phyloP scores from a whole-genome alignment of 768 basidiomycete genomes.

The Rhizopogon sp. region DNA sequence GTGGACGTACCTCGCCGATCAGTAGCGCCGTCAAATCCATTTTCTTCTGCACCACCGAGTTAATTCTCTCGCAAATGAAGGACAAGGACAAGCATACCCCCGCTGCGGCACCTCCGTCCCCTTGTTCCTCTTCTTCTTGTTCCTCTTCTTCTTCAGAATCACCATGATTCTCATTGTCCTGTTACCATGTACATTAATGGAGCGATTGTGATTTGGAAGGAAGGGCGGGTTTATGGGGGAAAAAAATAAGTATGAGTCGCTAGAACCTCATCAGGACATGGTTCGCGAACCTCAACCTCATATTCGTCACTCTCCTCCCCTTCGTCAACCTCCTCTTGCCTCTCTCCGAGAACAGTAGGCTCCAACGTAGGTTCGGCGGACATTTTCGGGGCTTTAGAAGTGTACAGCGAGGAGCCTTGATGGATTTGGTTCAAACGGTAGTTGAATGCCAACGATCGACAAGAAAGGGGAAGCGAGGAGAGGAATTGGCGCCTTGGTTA shows the following conservation, averaged over 20 bases:
- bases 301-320: conserved; percentile 26
- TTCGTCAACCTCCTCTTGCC: conserved; percentile 6
- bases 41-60: conserved; percentile 6
- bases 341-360: conserved; percentile 3
- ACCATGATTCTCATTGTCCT: conserved; percentile 2
- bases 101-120: background rate
- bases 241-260: background rate
- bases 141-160: conserved; percentile 1
- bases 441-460: conserved; percentile 3
- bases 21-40: conserved; percentile 21
- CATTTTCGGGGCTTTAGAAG: conserved; percentile 9
- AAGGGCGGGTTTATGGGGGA: background rate
- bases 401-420: background rate
- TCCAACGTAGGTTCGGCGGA: conserved; percentile 15
- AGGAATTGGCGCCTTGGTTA: conserved; percentile 9
- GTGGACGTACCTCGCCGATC: conserved; percentile 13
- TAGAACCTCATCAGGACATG: background rate
- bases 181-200: background rate
- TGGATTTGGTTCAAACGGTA: conserved; percentile 3
- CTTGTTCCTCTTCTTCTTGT: conserved; percentile 12
- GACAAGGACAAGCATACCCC: conserved; percentile 8
- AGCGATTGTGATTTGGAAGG: background rate
- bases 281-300: conserved; percentile 16
- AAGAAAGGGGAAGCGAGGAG: conserved; percentile 5
- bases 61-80: background rate